Percentiles rank a stretch among this genome's conserved stretches.
phyloP scores from a whole-genome alignment of 2,329 filamentous ascomycete genomes.

The Canariomyces notabilis region DNA sequence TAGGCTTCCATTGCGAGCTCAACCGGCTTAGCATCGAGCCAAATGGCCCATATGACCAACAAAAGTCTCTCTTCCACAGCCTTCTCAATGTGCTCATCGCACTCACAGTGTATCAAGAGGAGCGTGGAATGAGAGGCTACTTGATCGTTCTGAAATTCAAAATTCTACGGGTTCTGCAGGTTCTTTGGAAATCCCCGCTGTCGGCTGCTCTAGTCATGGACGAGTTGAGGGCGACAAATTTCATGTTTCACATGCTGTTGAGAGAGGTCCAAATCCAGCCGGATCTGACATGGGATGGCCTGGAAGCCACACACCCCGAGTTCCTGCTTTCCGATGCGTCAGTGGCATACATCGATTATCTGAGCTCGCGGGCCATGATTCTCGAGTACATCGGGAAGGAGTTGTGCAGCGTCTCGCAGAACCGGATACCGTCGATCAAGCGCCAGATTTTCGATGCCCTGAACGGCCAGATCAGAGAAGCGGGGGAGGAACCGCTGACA shows the following conservation, averaged over 20 bases:
- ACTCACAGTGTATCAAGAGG: slow-evolving; percentile 60
- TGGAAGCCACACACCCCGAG: slow-evolving; percentile 52
- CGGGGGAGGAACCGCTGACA: slow-evolving; percentile 59
- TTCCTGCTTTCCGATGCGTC: slow-evolving; percentile 68
- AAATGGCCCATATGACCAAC: slow-evolving; percentile 64
- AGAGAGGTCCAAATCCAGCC: slow-evolving; percentile 66
- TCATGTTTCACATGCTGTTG: slow-evolving; percentile 72
- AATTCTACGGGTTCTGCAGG: slow-evolving; percentile 67
- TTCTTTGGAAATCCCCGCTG: slow-evolving; percentile 78
- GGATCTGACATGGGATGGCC: slow-evolving; percentile 68
- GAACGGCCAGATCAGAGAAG: slow-evolving; percentile 67
- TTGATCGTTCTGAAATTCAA: slow-evolving; percentile 64
- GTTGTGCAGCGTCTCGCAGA: slow-evolving; percentile 70
- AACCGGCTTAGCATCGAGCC: slow-evolving; percentile 63
- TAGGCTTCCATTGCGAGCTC: slow-evolving; percentile 78
- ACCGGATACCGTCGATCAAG: slow-evolving; percentile 65
- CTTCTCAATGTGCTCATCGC: slow-evolving; percentile 67
- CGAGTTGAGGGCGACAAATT: slow-evolving; percentile 73
- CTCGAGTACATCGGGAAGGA: slow-evolving; percentile 84
- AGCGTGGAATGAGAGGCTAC: slow-evolving; percentile 58
- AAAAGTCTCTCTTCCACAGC: slow-evolving; percentile 76
- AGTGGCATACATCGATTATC: slow-evolving; percentile 67
- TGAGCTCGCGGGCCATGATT: slow-evolving; percentile 69
- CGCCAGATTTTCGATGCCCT: slow-evolving; percentile 65
- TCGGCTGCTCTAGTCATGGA: slow-evolving; percentile 70